Conservation (phyloP, 2,329 filamentous ascomycete species). For the Cryphonectria naterciae region DNA sequence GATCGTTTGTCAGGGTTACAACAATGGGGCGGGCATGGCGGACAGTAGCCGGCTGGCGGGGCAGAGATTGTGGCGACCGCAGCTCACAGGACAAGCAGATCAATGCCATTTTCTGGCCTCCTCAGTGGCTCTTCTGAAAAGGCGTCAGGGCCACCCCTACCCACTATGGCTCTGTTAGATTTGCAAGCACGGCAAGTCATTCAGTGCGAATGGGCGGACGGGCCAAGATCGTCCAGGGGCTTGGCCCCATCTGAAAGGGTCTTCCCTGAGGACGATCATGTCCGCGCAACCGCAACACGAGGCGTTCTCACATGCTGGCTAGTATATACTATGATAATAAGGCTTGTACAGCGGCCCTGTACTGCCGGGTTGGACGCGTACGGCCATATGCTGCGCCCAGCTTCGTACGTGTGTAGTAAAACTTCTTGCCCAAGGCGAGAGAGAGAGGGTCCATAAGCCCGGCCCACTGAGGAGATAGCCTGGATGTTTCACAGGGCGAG, state of each 20-base stretch:
- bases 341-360: background rate
- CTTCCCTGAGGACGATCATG: conserved; percentile 4
- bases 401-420: background rate
- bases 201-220: background rate
- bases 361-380: background rate
- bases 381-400: background rate
- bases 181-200: background rate
- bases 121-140: background rate
- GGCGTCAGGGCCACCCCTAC: background rate
- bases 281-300: background rate
- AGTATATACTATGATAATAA: background rate
- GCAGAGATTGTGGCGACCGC: background rate
- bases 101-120: background rate
- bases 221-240: conserved; percentile 2
- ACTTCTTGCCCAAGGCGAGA: background rate
- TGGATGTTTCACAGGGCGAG: background rate
- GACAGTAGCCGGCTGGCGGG: conserved; percentile 4
- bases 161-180: background rate
- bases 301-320: background rate
- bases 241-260: conserved; percentile 5
- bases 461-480: background rate
- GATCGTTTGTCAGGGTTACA: background rate
- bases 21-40: background rate
- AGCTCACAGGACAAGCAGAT: background rate
- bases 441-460: background rate